Percentiles rank a stretch among this genome's conserved stretches.
These are phyloP conservation scores for Pseudogymnoascus verrucosus DNA, from an alignment of 2,329 filamentous ascomycete genomes.

Conservation along the genomic window DNA sequence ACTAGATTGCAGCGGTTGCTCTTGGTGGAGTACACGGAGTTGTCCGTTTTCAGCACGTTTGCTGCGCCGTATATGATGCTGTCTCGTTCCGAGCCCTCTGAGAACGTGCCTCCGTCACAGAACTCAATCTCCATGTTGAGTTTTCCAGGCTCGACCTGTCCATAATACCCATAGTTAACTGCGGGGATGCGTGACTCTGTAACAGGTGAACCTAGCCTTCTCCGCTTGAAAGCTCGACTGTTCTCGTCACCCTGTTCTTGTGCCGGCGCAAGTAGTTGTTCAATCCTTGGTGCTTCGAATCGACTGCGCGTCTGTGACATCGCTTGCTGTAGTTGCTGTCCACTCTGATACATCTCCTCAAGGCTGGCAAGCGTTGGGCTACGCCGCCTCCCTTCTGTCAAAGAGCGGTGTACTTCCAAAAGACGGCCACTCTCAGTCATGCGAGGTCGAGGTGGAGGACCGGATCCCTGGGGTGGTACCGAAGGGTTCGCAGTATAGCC, in stretches of 20 bases:
- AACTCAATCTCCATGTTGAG: slow-evolving; percentile 81
- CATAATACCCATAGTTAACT: slow-evolving; percentile 77
- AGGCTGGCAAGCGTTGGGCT: not conserved
- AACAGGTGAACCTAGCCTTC: slow-evolving; percentile 61
- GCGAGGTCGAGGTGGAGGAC: not conserved
- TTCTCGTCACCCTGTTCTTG: slow-evolving; percentile 31
- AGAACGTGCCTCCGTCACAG: slow-evolving; percentile 72
- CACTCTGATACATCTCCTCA: not conserved
- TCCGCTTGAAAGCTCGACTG: slow-evolving; percentile 53
- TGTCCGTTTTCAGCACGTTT: slow-evolving; percentile 76
- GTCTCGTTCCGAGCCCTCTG: slow-evolving; percentile 43
- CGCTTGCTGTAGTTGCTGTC: not conserved
- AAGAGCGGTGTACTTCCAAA: not conserved
- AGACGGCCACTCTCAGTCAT: not conserved
- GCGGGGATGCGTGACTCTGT: slow-evolving; percentile 39
- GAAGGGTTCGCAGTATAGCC: not conserved
- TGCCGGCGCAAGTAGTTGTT: slow-evolving; percentile 2
- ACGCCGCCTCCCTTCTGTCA: not conserved
- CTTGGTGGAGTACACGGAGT: slow-evolving; percentile 83
- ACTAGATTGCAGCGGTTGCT: slow-evolving; percentile 82
- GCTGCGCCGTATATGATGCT: slow-evolving; percentile 53
- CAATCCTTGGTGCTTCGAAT: not conserved
- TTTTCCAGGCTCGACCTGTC: slow-evolving; percentile 75
- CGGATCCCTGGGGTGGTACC: not conserved
- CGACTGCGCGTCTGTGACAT: not conserved